Percentiles rank a stretch among this genome's conserved stretches.
Conservation (phyloP, 2,329 filamentous ascomycete genomes). For the Phialophora macrospora region DNA sequence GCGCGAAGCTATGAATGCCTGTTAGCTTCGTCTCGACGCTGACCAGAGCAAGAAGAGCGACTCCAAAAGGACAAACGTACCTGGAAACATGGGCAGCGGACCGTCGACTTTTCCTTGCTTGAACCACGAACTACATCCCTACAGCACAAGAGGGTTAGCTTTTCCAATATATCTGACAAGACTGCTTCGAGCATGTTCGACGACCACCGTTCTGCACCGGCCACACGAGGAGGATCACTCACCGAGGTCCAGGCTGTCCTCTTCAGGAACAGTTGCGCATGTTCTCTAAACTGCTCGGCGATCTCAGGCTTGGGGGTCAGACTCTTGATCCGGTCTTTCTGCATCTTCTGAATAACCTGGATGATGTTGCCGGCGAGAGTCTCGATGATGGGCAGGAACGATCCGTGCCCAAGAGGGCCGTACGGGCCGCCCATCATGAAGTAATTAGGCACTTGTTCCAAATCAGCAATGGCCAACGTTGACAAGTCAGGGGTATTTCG, state of each 20-base stretch:
- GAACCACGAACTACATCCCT: slow-evolving; percentile 31
- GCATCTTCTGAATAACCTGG: slow-evolving; percentile 33
- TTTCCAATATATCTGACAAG: background rate
- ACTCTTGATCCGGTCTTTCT: slow-evolving; percentile 33
- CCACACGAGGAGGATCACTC: background rate
- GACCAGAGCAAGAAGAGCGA: background rate
- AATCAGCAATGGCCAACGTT: slow-evolving; percentile 10
- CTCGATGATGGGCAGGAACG: slow-evolving; percentile 28
- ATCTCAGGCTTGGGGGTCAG: slow-evolving; percentile 49
- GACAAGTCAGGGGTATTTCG: background rate
- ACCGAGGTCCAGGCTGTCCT: slow-evolving; percentile 36
- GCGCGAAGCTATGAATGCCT: slow-evolving; percentile 40
- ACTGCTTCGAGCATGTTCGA: background rate
- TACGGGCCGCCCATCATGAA: slow-evolving; percentile 39
- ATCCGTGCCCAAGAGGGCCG: slow-evolving; percentile 38
- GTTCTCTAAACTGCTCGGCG: slow-evolving; percentile 55
- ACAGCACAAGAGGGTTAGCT: background rate
- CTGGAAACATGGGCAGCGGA: slow-evolving; percentile 44
- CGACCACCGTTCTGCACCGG: background rate
- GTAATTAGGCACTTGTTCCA: slow-evolving; percentile 41
- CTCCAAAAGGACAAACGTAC: background rate
- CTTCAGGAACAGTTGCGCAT: slow-evolving; percentile 52
- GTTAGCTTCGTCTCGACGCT: background rate
- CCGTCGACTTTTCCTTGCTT: slow-evolving; percentile 39
- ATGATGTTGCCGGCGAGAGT: slow-evolving; percentile 28